Conservation (phyloP, 495 filamentous ascomycete genomes). For the Sabuloglossum arenarium region DNA sequence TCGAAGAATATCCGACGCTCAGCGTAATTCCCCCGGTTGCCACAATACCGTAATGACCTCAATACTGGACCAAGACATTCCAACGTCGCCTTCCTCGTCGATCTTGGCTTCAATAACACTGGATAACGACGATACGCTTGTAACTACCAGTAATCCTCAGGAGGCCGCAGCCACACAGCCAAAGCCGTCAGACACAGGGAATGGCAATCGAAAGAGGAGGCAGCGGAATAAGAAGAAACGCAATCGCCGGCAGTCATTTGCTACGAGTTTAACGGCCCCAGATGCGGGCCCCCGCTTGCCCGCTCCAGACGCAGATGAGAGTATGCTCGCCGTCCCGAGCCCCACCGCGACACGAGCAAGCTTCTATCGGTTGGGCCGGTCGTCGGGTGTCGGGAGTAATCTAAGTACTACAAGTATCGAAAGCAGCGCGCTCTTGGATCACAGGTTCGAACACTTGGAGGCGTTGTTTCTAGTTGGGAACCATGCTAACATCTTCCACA, state of each 20-base stretch:
- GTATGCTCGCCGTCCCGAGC: not conserved
- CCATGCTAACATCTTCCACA: not conserved
- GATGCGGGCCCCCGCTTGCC: not conserved
- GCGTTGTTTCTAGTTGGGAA: not conserved
- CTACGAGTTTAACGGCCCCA: not conserved
- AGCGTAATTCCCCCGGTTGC: no score
- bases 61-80: no score
- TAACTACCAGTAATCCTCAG: not conserved
- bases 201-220: not conserved
- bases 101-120: not conserved
- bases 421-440: constrained; percentile 60
- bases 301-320: not conserved
- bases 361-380: constrained; percentile 35
- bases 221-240: constrained; percentile 3
- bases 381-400: constrained; percentile 23
- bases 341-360: constrained; percentile 15
- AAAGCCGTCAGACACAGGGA: not conserved
- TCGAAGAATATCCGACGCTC: no score
- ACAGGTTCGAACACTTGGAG: constrained; percentile 25
- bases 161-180: not conserved
- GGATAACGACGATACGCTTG: not conserved
- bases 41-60: no score
- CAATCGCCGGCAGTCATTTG: constrained; percentile 10
- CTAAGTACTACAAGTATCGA: constrained; percentile 65
- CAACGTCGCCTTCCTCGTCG: not conserved